A percentile compares a stretch with the other conserved stretches of the same genome.
Conservation (phyloP, 2,329 filamentous ascomycete species). For the Aspergillus clavatus region DNA sequence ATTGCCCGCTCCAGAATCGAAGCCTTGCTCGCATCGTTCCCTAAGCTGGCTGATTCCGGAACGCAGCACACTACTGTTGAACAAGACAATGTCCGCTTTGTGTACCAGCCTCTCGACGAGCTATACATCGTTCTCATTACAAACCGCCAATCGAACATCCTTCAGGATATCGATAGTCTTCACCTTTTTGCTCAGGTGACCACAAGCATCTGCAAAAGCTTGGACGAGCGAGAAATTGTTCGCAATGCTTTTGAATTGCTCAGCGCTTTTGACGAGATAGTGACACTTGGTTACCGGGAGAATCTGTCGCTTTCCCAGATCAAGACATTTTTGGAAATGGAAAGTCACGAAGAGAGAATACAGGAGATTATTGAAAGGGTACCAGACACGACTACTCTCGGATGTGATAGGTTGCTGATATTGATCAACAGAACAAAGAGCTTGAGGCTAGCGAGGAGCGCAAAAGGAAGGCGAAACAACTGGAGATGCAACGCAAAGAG, state of each 20-base stretch:
- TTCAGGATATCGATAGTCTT: constrained; percentile 97
- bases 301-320: constrained; percentile 96
- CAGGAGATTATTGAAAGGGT: constrained; percentile 95
- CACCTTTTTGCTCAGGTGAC: constrained; percentile 98
- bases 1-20: constrained; percentile 97
- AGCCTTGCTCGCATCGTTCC: constrained; percentile 92
- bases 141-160: constrained; percentile 97
- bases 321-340: constrained; percentile 99
- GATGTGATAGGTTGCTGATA: constrained; percentile 19
- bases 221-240: constrained; percentile 93
- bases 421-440: constrained; percentile 76
- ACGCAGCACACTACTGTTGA: constrained; percentile 98
- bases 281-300: constrained; percentile 91
- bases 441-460: constrained; percentile 96
- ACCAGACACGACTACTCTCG: constrained; percentile 29
- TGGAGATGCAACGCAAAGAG: constrained; percentile 98
- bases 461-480: constrained; percentile 96
- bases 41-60: constrained; percentile 91
- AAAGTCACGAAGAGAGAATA: constrained; percentile 97
- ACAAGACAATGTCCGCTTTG: constrained; percentile 98
- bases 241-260: constrained; percentile 94
- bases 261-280: constrained; percentile 94
- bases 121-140: constrained; percentile 99
- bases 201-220: constrained; percentile 87
- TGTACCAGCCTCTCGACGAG: constrained; percentile 98